These are phyloP conservation scores for Typha latifolia DNA, from an alignment of 176 grass and related monocot species.

Conservation along the genomic window DNA sequence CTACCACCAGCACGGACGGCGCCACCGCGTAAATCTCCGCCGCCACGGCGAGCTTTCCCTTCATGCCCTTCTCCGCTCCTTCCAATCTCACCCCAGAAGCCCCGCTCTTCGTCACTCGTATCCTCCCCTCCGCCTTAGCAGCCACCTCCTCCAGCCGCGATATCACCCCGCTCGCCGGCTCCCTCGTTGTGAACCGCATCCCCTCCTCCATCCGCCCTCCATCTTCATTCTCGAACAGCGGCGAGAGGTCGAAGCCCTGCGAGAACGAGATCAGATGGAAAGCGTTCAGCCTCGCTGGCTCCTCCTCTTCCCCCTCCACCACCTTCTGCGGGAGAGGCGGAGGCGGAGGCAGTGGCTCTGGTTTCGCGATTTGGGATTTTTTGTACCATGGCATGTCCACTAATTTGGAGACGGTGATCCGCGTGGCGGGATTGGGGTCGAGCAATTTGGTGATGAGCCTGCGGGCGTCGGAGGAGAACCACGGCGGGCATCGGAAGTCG, in stretches of 20 bases:
- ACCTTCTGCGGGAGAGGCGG: too few relatives aligned
- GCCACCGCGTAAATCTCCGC: constrained; percentile 29
- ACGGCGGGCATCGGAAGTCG: constrained; percentile 27
- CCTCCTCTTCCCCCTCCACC: neutral
- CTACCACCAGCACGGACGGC: constrained; percentile 29
- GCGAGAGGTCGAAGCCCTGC: constrained; percentile 40
- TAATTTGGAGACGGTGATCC: constrained; percentile 25
- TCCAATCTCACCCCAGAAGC: constrained; percentile 29
- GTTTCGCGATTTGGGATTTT: constrained; percentile 9
- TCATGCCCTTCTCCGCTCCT: constrained; percentile 12
- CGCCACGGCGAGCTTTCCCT: constrained; percentile 16
- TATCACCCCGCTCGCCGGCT: constrained; percentile 24
- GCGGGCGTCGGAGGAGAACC: constrained; percentile 28
- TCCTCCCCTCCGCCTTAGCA: constrained; percentile 8
- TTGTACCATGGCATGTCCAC: constrained; percentile 31
- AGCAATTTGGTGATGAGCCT: constrained; percentile 27
- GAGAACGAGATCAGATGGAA: constrained; percentile 46
- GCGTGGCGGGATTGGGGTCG: constrained; percentile 29
- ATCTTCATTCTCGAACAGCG: constrained; percentile 35
- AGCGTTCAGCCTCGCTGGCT: constrained; percentile 35
- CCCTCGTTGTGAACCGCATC: constrained; percentile 22
- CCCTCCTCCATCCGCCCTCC: neutral
- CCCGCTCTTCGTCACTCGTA: constrained; percentile 35
- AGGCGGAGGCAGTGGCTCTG: too few relatives aligned
- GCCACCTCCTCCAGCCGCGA: constrained; percentile 33